Evolutionary conservation across 768 basidiomycete species (phyloP).

Genomic region (Asterophora parasitica): DNA sequence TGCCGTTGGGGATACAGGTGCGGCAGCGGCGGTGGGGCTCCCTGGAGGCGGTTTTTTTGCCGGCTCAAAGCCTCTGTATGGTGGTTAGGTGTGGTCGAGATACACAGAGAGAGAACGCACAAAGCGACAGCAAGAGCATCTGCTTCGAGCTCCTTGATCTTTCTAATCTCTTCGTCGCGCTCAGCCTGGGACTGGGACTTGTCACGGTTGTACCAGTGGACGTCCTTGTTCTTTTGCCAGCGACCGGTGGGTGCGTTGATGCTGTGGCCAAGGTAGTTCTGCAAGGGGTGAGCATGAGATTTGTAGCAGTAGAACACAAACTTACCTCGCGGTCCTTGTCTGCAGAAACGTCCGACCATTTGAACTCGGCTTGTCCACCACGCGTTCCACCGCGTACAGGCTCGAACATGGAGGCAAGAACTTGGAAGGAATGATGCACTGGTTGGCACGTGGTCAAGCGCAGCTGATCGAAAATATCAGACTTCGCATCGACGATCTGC

Average conservation of each 20-base stretch:
- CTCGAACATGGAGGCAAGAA: constrained; percentile 57
- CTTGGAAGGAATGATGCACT: too few relatives aligned
- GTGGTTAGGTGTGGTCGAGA: background rate
- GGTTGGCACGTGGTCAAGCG: too few relatives aligned
- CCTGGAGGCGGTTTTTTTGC: constrained; percentile 31
- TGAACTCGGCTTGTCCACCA: constrained; percentile 89
- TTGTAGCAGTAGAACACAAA: too few relatives aligned
- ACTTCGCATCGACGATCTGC: too few relatives aligned
- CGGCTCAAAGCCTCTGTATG: constrained; percentile 68
- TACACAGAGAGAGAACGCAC: constrained; percentile 41
- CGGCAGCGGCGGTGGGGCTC: constrained; percentile 16
- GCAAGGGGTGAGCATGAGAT: too few relatives aligned
- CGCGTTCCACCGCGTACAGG: constrained; percentile 86
- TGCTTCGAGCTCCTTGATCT: constrained; percentile 83
- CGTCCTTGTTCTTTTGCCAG: constrained; percentile 97
- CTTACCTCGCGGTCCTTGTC: constrained; percentile 90
- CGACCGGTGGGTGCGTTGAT: constrained; percentile 93
- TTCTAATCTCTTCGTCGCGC: constrained; percentile 68
- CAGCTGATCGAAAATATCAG: too few relatives aligned
- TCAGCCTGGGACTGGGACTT: constrained; percentile 35
- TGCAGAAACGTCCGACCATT: constrained; percentile 85
- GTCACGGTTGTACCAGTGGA: constrained; percentile 93
- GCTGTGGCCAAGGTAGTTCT: constrained; percentile 95
- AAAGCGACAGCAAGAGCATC: constrained; percentile 82
- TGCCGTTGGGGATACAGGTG: constrained; percentile 11